Base-by-base conservation (phyloP, 2,329 filamentous ascomycete species). In the Epichloe gansuensis region DNA sequence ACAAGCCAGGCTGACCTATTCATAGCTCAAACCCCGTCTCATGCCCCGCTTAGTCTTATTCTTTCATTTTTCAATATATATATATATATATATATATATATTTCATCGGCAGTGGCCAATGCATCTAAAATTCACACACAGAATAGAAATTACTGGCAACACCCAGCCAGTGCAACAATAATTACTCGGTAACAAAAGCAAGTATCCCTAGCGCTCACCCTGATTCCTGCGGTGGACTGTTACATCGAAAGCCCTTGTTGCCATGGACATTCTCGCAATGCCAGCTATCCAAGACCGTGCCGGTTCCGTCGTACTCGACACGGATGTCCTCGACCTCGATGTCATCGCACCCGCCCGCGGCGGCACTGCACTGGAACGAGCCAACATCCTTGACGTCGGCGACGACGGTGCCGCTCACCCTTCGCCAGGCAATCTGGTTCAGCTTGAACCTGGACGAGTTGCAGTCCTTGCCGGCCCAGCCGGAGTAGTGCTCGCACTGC, bases 401-500 rank as follows among this genome's bases (percentile, higher is more conserved):
- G 39, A 50, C 55, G n/a, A 60, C 60, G 48, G 63, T 66, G n/a
- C 65, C 66, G 31, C 46, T 56, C 23, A 68, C 57, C 12, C 56
- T 54, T 5, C 54, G 57, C 59, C 62, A 68, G 1, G 58, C 57
- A 4, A 68, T 48, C 42, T 65, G 51, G 21, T 52, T 55, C 42
- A 69, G 60, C 55, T 61, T 61, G 51, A 67, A 67, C 51, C 59
- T 56, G 50, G 62, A 65, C 25, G 63, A 63, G 57, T 69, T 60
- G 57, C 67, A 69, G 53, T 66, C 62, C 55, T 65, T 58, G 34
- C 66, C 66, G 2, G 59, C 59, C 50, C 59, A 61, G 41, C 66
- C 66, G 11, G 63, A 63, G 54, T 65, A 68, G 43, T 67, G 61
- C 55, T 68, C 66, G 52, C 67, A 69, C 55, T 68, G 66, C 58